Conservation (phyloP, 495 filamentous ascomycete species). For the Sordaria brevicollis region DNA sequence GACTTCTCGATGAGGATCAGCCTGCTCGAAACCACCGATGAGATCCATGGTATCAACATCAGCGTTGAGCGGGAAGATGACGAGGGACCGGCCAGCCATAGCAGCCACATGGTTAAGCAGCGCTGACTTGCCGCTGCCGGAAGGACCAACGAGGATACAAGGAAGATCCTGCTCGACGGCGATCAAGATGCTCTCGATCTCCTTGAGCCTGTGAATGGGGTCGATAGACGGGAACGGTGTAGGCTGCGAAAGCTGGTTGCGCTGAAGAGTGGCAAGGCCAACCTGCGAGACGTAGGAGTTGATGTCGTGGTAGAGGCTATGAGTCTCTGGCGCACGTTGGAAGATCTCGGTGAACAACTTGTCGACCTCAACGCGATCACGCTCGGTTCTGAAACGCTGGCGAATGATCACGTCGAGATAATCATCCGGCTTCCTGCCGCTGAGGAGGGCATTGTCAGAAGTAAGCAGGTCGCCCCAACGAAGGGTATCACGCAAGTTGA, state of each 20-base stretch:
- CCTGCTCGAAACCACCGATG: constrained; percentile 92
- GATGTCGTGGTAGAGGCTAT: constrained; percentile 55
- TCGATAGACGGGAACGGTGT: constrained; percentile 45
- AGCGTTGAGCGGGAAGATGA: constrained; percentile 74
- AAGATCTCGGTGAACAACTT: constrained; percentile 47
- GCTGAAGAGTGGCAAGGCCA: constrained; percentile 59
- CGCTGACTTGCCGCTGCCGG: constrained; percentile 78
- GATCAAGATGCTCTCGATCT: constrained; percentile 77
- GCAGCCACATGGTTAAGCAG: constrained; percentile 72
- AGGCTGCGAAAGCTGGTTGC: constrained; percentile 48
- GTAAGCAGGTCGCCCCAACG: constrained; percentile 75
- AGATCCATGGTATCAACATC: constrained; percentile 96
- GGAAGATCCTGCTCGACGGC: constrained; percentile 81
- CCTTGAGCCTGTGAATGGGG: constrained; percentile 47
- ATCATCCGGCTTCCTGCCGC: constrained; percentile 45
- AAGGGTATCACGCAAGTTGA: constrained; percentile 87
- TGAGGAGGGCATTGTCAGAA: constrained; percentile 43
- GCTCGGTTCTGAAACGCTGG: constrained; percentile 71
- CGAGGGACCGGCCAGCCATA: constrained; percentile 57
- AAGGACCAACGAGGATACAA: constrained; percentile 75
- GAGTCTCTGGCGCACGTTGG: constrained; percentile 26
- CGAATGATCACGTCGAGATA: constrained; percentile 75
- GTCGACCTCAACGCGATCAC: constrained; percentile 53
- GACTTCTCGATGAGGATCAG: constrained; percentile 62
- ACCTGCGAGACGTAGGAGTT: constrained; percentile 51